phyloP scores from a whole-genome alignment of 495 filamentous ascomycete species.

The Trichoderma reesei region DNA sequence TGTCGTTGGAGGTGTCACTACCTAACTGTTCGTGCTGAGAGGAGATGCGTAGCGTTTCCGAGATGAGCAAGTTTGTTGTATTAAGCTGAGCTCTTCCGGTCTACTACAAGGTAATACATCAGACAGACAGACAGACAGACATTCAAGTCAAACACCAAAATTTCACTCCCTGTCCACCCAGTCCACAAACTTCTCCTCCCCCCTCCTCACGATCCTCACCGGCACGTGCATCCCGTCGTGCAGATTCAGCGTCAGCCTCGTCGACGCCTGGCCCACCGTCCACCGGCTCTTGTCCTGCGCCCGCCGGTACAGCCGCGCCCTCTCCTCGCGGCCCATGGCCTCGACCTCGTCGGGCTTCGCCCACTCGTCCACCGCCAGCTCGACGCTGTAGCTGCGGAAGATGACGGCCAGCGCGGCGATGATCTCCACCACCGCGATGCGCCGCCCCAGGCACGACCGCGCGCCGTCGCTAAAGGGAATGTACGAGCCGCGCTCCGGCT shows the following conservation, averaged over 20 bases:
- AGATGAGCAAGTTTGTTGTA: no score
- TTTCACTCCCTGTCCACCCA: conserved; percentile 19
- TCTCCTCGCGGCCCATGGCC: conserved; percentile 38
- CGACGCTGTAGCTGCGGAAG: conserved; percentile 53
- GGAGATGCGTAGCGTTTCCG: no score
- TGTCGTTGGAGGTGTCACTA: no score
- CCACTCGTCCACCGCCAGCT: conserved; percentile 53
- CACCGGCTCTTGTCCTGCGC: conserved; percentile 39
- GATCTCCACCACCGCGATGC: conserved; percentile 71
- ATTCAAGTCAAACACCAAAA: no score
- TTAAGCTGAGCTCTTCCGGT: no score
- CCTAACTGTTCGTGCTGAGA: no score
- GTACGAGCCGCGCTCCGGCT: conserved; percentile 53
- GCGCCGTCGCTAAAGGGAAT: conserved; percentile 67
- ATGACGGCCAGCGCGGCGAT: conserved; percentile 57
- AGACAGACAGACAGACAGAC: no score
- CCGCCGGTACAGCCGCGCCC: conserved; percentile 41
- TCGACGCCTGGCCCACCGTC: conserved; percentile 37
- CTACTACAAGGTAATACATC: no score
- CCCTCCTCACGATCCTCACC: conserved; percentile 51
- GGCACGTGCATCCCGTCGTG: conserved; percentile 44
- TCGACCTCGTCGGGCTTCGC: conserved; percentile 52
- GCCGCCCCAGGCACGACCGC: conserved; percentile 56
- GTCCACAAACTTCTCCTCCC: conserved; percentile 48
- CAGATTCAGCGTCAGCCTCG: conserved; percentile 56